These are phyloP conservation scores for Ophiostoma novo-ulmi DNA, from an alignment of 2,329 filamentous ascomycete genomes.

Conservation along the genomic window DNA sequence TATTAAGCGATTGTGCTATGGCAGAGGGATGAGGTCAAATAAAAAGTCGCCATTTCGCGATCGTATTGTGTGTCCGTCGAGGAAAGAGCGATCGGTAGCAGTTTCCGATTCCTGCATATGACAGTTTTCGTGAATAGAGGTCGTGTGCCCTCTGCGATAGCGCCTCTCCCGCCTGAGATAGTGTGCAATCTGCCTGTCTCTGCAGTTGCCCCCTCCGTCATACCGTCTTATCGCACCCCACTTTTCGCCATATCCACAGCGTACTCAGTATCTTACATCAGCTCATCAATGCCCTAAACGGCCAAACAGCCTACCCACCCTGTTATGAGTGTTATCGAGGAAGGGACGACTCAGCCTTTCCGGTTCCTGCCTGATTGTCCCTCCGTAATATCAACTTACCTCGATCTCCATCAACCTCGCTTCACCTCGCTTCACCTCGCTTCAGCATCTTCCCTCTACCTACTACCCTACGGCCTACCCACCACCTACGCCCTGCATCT, in stretches of 20 bases:
- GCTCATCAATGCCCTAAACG: slow-evolving; percentile 8
- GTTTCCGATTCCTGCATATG: background rate
- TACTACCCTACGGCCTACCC: background rate
- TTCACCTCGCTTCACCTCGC: background rate
- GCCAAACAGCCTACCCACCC: background rate
- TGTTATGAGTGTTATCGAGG: background rate
- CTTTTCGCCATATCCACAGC: background rate
- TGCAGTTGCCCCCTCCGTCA: background rate
- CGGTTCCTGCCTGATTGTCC: background rate
- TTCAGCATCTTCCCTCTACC: background rate
- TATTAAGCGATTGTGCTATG: background rate
- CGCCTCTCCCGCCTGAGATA: background rate
- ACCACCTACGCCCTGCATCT: no score
- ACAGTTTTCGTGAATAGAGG: background rate
- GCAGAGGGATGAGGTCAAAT: background rate
- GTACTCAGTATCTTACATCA: background rate
- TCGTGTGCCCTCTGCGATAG: slow-evolving; percentile 1
- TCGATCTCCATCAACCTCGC: background rate
- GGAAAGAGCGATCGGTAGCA: background rate
- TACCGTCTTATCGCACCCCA: slow-evolving; percentile 3
- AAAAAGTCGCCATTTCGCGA: background rate
- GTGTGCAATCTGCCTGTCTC: background rate
- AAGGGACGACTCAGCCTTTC: background rate
- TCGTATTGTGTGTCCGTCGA: background rate
- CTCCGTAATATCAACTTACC: background rate